Percentiles rank a stretch among this genome's conserved stretches.
Conservation (phyloP, 2,329 filamentous ascomycete species). For the Sporothrix curviconia region DNA sequence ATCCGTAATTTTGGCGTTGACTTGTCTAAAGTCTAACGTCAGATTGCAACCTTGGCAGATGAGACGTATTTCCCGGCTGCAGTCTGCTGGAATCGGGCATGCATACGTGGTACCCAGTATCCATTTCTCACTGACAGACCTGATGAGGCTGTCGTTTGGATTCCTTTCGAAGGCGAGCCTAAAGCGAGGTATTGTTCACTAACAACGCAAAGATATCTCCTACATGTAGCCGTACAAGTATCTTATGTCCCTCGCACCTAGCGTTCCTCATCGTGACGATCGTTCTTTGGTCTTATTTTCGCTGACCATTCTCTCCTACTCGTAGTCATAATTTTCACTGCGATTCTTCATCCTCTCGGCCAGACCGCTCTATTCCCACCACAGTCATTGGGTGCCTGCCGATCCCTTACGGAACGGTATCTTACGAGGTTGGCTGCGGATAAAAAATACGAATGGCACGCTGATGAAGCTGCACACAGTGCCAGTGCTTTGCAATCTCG, state of each 20-base stretch:
- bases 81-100: not conserved
- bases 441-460: not conserved
- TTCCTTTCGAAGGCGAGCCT: too few relatives aligned
- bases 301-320: not conserved
- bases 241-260: too few relatives aligned
- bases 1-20: not conserved
- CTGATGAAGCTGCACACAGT: not conserved
- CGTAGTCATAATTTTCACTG: too few relatives aligned
- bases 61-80: not conserved
- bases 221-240: too few relatives aligned
- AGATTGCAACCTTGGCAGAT: slow-evolving; percentile 6
- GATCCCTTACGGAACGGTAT: slow-evolving; percentile 8
- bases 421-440: slow-evolving; percentile 5
- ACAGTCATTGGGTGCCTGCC: slow-evolving; percentile 4
- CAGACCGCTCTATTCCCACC: not conserved
- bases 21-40: not conserved
- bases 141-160: too few relatives aligned
- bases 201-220: too few relatives aligned
- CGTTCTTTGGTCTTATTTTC: not conserved
- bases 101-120: too few relatives aligned
- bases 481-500: too few relatives aligned
- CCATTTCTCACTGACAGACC: too few relatives aligned
- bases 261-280: too few relatives aligned
- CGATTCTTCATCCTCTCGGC: not conserved
- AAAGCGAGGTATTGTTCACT: too few relatives aligned